Conservation (phyloP, 768 basidiomycete species). For the Panus rudis region DNA sequence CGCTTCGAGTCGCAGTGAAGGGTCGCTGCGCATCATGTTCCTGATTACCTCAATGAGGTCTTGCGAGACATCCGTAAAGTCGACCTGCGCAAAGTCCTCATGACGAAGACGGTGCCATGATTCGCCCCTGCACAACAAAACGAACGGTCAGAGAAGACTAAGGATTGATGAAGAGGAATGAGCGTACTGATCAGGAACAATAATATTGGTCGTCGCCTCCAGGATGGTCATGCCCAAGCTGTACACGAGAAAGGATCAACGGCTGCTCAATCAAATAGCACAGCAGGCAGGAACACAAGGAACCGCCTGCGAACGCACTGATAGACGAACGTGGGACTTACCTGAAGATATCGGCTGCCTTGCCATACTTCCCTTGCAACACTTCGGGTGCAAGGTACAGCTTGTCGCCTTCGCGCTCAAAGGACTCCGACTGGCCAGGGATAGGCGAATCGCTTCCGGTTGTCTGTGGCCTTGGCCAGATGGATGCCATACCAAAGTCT, state of each 20-base stretch:
- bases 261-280: background rate
- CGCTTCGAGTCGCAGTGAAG: constrained; percentile 50
- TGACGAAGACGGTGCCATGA: constrained; percentile 90
- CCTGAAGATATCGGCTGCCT: constrained; percentile 96
- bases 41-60: constrained; percentile 63
- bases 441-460: too few relatives aligned
- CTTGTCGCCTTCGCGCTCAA: constrained; percentile 97
- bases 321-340: too few relatives aligned
- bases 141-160: constrained; percentile 9
- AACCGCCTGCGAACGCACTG: too few relatives aligned
- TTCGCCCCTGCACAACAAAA: constrained; percentile 57
- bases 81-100: constrained; percentile 86
- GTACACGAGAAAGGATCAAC: constrained; percentile 16
- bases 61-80: constrained; percentile 50
- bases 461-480: constrained; percentile 63
- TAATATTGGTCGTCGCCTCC: constrained; percentile 91
- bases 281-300: background rate
- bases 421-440: constrained; percentile 43
- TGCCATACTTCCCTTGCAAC: constrained; percentile 84
- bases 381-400: constrained; percentile 96
- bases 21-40: constrained; percentile 73
- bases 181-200: constrained; percentile 93
- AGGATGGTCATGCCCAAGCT: constrained; percentile 95
- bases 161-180: background rate
- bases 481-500: constrained; percentile 97